A percentile compares a stretch with the other conserved stretches of the same genome.
Conservation (phyloP, 1,284 basidiomycete genomes). For the Trichosporon sp. region DNA sequence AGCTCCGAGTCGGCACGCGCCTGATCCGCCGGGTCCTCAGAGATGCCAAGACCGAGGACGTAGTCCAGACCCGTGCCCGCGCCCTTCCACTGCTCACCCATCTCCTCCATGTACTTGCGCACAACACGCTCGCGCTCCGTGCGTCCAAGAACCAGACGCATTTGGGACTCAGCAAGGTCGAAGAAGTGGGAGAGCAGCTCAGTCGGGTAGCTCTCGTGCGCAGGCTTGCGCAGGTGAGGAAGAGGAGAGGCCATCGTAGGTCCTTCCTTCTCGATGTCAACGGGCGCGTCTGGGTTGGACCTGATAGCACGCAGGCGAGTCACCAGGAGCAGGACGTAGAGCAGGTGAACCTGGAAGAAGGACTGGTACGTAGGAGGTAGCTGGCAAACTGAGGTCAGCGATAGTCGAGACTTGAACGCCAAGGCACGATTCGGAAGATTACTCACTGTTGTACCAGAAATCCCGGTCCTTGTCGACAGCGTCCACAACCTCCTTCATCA, state of each 20-base stretch:
- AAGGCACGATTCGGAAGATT: neutral
- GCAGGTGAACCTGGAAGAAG: constrained; percentile 92
- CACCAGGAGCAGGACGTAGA: constrained; percentile 87
- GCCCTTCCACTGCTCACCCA: constrained; percentile 90
- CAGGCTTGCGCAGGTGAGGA: constrained; percentile 25
- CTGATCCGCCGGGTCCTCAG: constrained; percentile 22
- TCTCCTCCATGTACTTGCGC: constrained; percentile 78
- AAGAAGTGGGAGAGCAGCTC: constrained; percentile 94
- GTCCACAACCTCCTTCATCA: constrained; percentile 55
- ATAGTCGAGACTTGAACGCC: neutral
- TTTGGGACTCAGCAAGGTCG: constrained; percentile 85
- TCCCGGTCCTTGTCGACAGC: constrained; percentile 50
- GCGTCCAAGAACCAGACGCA: constrained; percentile 68
- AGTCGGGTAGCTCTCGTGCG: constrained; percentile 38
- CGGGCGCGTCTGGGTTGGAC: constrained; percentile 51
- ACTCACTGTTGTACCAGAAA: constrained; percentile 52
- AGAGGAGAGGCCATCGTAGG: constrained; percentile 48
- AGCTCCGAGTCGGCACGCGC: constrained; percentile 63
- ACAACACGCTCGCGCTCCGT: constrained; percentile 74
- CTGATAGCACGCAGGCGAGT: constrained; percentile 77
- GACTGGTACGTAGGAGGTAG: constrained; percentile 93
- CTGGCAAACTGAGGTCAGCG: constrained; percentile 62
- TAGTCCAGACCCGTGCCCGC: constrained; percentile 76
- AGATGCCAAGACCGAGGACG: constrained; percentile 46
- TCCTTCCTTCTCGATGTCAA: neutral